A percentile compares a stretch with the other conserved stretches of the same genome.
Evolutionary conservation across 306 rosid species (phyloP).

Genomic region (Sphenostylis stenocarpa): DNA sequence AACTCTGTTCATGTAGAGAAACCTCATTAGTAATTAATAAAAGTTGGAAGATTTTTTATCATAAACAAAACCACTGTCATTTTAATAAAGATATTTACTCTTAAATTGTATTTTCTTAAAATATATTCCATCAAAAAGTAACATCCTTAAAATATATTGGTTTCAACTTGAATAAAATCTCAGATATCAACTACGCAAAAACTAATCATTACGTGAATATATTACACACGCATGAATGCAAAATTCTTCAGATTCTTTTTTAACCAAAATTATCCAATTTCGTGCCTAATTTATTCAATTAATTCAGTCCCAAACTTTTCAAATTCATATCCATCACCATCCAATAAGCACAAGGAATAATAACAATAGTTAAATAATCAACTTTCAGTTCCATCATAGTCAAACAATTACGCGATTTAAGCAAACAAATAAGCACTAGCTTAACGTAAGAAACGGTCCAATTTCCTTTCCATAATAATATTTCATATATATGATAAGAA

Average conservation of each 20-base stretch:
- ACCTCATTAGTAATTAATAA: too few species aligned
- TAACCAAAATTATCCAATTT: neutral
- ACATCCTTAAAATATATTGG: too few species aligned
- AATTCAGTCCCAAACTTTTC: neutral
- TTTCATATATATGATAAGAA: neutral
- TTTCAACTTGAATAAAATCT: too few species aligned
- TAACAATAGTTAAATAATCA: neutral
- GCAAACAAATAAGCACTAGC: neutral
- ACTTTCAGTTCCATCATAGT: constrained; percentile 15
- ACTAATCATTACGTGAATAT: neutral
- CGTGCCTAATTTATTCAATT: constrained; percentile 1
- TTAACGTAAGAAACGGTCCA: neutral
- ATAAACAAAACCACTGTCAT: too few species aligned
- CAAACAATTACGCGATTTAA: neutral
- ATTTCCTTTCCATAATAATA: constrained; percentile 11
- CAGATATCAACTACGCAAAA: neutral
- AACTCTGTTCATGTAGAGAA: neutral
- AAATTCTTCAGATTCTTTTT: neutral
- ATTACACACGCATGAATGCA: neutral
- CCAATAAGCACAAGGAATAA: neutral
- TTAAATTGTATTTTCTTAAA: too few species aligned
- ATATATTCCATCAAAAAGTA: too few species aligned
- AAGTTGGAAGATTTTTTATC: too few species aligned
- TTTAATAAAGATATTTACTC: too few species aligned
- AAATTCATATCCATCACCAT: constrained; percentile 11